Base-by-base conservation (phyloP, 1,284 basidiomycete genomes). In the Rhodotorula mucilaginosa region DNA sequence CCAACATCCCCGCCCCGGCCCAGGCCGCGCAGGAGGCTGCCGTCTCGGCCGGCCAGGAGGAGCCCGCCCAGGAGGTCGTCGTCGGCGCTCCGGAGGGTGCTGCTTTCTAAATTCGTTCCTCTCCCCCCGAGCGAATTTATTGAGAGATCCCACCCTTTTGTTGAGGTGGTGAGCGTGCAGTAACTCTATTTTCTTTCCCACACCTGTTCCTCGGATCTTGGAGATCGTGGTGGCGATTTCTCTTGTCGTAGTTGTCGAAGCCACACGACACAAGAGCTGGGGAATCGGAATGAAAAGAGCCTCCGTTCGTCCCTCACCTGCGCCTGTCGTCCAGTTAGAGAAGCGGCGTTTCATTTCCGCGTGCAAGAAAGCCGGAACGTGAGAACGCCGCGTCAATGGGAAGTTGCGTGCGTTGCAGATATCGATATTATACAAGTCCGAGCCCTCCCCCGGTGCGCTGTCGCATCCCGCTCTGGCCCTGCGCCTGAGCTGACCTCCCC, bases 1-100 rank as follows among this genome's bases (percentile, higher is more conserved):
- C 65, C 68, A 71, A 71, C 62, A 69, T 76, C 65, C 70, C 68
- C 16, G 71, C 75, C 31, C 67, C 70, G n/a, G 72, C 72, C 46
- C 63, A 70, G 64, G 51, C 58, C 16, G 26, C 61, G 39, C 67
- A 64, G 54, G 63, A 61, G 46, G 71, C 59, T 26, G 67, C 67
- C 51, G 63, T 60, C 54, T 46, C 29, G 58, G 62, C 68, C 58
- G 61, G 34, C 44, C 56, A 56, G 61, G 61, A 52, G 48, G 56
- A 68, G 67, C 61, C 58, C 56, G 70, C 63, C 51, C 66, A 71
- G 65, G 66, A 67, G 54, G 54, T 64, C 54, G 63, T 19, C 61
- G 64, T 63, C 47, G 70, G 70, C 34, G 29, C 26, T 23, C 67
- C 64, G 23, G 64, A 65, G 63, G 70, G 68, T 49, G 70, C 67